A percentile compares a stretch with the other conserved stretches of the same genome.
phyloP scores from a whole-genome alignment of 345 rosid species.

The Abelmoschus esculentus region DNA sequence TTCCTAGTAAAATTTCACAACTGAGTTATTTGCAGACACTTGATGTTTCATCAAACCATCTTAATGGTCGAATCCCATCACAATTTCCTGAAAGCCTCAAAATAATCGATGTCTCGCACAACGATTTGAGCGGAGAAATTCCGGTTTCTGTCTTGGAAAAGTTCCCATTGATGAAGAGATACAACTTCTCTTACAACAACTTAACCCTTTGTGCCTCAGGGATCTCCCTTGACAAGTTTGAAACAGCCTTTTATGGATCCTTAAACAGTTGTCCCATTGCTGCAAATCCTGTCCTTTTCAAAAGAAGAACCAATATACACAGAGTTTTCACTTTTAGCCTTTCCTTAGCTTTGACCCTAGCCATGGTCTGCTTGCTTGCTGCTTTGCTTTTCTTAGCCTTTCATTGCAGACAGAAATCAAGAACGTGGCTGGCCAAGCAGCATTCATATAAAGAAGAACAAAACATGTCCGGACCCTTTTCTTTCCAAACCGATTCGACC shows the following conservation, averaged over 20 bases:
- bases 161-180: slow-evolving; percentile 36
- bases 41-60: slow-evolving; percentile 78
- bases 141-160: slow-evolving; percentile 45
- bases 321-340: no score
- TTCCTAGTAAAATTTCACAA: slow-evolving; percentile 49
- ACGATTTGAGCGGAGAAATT: slow-evolving; percentile 75
- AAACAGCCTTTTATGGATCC: no score
- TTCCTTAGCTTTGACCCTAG: slow-evolving; percentile 53
- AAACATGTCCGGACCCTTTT: slow-evolving; percentile 75
- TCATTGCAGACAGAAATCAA: slow-evolving; percentile 50
- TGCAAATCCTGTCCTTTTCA: no score
- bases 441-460: slow-evolving; percentile 64
- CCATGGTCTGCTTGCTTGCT: slow-evolving; percentile 51
- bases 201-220: no score
- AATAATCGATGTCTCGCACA: slow-evolving; percentile 65
- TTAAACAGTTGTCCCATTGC: no score
- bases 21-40: slow-evolving; percentile 43
- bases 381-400: slow-evolving; percentile 64
- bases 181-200: no score
- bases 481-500: slow-evolving; percentile 83
- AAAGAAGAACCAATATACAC: no score
- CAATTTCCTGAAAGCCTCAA: slow-evolving; percentile 37
- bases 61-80: slow-evolving; percentile 49
- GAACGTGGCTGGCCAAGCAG: slow-evolving; percentile 51
- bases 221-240: no score